Conservation (phyloP, 2,329 filamentous ascomycete species). For the Calonectria montana region DNA sequence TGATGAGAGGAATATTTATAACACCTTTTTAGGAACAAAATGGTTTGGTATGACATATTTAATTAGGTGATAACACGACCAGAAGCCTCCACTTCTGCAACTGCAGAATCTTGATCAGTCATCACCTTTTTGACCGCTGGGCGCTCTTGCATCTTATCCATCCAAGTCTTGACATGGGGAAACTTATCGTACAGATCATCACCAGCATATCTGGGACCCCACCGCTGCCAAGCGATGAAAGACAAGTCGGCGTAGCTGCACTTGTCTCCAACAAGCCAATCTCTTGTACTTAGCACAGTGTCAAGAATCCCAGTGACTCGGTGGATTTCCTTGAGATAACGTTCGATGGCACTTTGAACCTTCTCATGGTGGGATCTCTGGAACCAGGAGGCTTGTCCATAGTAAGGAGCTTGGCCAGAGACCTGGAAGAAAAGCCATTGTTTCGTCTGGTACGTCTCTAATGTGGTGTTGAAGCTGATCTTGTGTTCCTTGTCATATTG, state of each 20-base stretch:
- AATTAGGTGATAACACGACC: background rate
- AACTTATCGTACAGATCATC: background rate
- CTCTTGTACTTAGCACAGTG: constrained; percentile 44
- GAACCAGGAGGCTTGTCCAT: constrained; percentile 55
- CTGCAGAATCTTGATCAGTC: background rate
- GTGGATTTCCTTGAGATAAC: constrained; percentile 59
- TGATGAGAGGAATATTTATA: background rate
- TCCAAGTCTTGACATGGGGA: background rate
- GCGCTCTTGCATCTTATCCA: background rate
- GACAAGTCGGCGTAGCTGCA: constrained; percentile 53
- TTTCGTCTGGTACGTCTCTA: background rate
- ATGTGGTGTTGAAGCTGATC: constrained; percentile 21
- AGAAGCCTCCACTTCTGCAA: background rate
- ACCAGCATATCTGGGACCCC: background rate
- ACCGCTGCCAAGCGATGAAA: constrained; percentile 40
- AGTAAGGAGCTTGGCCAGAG: constrained; percentile 58
- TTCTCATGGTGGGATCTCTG: constrained; percentile 49
- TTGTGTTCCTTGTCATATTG: constrained; percentile 32
- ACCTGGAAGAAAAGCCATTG: constrained; percentile 31
- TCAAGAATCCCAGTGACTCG: constrained; percentile 60
- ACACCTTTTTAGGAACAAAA: background rate
- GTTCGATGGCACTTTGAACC: constrained; percentile 55
- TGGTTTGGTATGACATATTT: background rate
- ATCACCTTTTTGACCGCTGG: background rate
- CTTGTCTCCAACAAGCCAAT: constrained; percentile 56